Evolutionary conservation across 805 yeast genomes (phyloP), one percentile per base, ranked within the genome.

Genomic region (Metschnikowia cubensis): DNA sequence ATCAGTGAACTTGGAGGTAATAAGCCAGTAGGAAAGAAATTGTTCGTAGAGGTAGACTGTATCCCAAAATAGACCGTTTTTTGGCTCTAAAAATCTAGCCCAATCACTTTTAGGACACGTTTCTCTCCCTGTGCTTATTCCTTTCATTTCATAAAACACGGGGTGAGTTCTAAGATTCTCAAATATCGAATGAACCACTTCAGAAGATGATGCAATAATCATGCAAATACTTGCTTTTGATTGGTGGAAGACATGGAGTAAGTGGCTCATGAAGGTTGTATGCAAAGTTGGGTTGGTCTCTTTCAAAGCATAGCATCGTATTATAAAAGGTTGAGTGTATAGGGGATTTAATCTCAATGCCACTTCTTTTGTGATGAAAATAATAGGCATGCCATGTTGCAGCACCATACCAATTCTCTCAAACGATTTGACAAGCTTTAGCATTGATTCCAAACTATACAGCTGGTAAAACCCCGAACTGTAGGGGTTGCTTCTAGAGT

Each of bases 1-100:
- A 55, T 84, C 91, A 10, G 70, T 66, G 59, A 87, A 95, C 55
- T 81, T 84, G 2, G 87, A 77, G 7, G 87, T 81, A 22, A 81
- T 75, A 38, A 87, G 65, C 79, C 87, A 79, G 58, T 83, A 85
- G 0, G 89, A 81, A 52, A 82, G 76, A 8, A 85, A 60, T 54
- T 86, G 89, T 50, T 84, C 73, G 51, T 83, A 78, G 0, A 84
- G 61, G 40, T 69, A 72, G 2, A 85, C 60, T 5, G 61, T 53
- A 32, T 64, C 63, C 72, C 74, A 71, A 46, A 73, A 73, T 2
- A 42, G 43, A 6, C 25, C 13, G 7, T 44, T 10, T 6, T 35
- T 22, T 10, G 7, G 17, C 20, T 15, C 11, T 11, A 15, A 43
- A 22, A 43, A 17, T 4, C 17, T 21, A n/a, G 14, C 31, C 45